Conservation (phyloP, 495 filamentous ascomycete species). For the Pyrenula massariospora region DNA sequence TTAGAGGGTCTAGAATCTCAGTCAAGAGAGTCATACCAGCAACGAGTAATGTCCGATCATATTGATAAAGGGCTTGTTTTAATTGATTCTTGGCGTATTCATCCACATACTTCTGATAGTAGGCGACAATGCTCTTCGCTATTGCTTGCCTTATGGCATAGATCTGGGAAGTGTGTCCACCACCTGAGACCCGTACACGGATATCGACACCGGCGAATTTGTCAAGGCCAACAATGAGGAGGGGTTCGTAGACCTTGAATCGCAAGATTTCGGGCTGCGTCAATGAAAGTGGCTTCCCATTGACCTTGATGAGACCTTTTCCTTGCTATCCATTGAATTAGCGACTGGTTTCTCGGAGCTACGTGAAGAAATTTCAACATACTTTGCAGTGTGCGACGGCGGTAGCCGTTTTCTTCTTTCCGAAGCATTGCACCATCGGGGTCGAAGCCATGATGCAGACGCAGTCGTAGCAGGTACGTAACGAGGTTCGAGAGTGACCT, state of each 20-base stretch:
- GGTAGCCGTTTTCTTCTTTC: conserved; percentile 84
- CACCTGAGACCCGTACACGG: conserved; percentile 89
- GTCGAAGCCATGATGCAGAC: conserved; percentile 68
- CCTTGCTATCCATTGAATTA: conserved; percentile 49
- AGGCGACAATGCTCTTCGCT: conserved; percentile 94
- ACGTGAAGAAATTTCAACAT: conserved; percentile 29
- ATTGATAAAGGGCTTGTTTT: conserved; percentile 86
- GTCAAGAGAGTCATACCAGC: conserved; percentile 24
- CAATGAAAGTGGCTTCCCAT: conserved; percentile 88
- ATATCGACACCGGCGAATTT: conserved; percentile 97
- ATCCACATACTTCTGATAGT: conserved; percentile 99
- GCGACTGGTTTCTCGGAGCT: conserved; percentile 4
- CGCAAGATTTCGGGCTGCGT: conserved; percentile 93
- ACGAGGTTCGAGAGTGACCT: no score
- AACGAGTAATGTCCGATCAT: conserved; percentile 93
- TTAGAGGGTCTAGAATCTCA: neutral
- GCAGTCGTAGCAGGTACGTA: no score
- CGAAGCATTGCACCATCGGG: conserved; percentile 89
- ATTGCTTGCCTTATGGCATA: conserved; percentile 99
- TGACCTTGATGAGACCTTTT: conserved; percentile 94
- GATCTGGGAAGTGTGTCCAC: conserved; percentile 96
- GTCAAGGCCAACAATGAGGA: conserved; percentile 90
- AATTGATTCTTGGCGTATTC: conserved; percentile 99
- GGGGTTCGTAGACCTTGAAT: conserved; percentile 98
- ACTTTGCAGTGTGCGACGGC: conserved; percentile 94